phyloP scores from a whole-genome alignment of 495 filamentous ascomycete species.

The Aspergillus affinis region DNA sequence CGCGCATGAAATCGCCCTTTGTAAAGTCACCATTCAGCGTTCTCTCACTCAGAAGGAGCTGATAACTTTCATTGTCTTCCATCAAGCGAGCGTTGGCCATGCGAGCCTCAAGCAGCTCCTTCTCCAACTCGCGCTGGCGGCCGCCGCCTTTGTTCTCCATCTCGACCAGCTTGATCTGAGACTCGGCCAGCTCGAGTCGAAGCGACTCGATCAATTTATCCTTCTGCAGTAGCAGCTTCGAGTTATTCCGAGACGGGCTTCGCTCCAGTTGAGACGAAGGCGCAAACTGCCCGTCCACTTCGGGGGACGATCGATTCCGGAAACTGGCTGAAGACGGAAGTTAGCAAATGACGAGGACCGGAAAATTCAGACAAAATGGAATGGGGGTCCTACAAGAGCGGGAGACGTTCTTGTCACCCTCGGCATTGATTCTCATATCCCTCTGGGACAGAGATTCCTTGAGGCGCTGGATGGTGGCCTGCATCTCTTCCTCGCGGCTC shows the following conservation, averaged over 20 bases:
- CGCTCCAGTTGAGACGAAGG: constrained; percentile 79
- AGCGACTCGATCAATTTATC: constrained; percentile 94
- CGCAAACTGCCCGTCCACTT: constrained; percentile 74
- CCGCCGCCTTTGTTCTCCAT: constrained; percentile 89
- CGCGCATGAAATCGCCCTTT: constrained; percentile 76
- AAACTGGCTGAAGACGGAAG: constrained; percentile 47
- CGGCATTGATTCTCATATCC: constrained; percentile 52
- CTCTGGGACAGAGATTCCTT: constrained; percentile 84
- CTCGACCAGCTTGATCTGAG: constrained; percentile 93
- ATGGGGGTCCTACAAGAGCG: constrained; percentile 62
- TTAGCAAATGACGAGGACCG: constrained; percentile 26
- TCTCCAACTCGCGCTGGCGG: constrained; percentile 81
- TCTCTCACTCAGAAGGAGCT: constrained; percentile 87
- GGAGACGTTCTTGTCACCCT: constrained; percentile 64
- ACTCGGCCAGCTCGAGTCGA: constrained; percentile 86
- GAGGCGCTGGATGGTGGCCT: constrained; percentile 79
- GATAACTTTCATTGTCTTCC: constrained; percentile 98
- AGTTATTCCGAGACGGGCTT: constrained; percentile 80
- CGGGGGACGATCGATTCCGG: constrained; percentile 48
- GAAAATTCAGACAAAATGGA: constrained; percentile 7
- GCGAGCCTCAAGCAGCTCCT: constrained; percentile 79
- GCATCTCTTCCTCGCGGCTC: constrained; percentile 83
- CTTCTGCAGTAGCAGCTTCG: constrained; percentile 86
- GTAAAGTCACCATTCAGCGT: constrained; percentile 92
- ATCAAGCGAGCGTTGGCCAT: constrained; percentile 93